A percentile compares a stretch with the other conserved stretches of the same genome.
Evolutionary conservation across 345 rosid species (phyloP).

Genomic region (Populus euphratica): DNA sequence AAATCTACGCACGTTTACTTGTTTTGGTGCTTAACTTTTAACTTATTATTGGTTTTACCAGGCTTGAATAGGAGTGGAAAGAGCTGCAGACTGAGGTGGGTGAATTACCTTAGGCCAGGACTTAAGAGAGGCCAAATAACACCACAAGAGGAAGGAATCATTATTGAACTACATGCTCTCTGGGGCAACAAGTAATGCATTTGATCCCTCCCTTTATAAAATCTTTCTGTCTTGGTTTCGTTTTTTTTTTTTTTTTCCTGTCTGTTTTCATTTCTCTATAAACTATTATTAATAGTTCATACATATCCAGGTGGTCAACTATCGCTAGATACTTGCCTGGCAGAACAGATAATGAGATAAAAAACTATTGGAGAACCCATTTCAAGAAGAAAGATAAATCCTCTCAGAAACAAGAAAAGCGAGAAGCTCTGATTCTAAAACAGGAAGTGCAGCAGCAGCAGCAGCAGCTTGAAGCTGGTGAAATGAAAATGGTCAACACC

Average conservation of each 20-base stretch:
- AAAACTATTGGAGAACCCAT: constrained; percentile 92
- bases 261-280: not conserved
- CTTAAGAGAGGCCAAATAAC: constrained; percentile 77
- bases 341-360: constrained; percentile 90
- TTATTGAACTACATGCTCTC: constrained; percentile 71
- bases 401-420: constrained; percentile 29
- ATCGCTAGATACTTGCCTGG: constrained; percentile 89
- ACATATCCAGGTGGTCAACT: constrained; percentile 66
- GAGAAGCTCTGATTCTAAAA: constrained; percentile 26
- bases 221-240: not conserved
- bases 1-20: too few species aligned
- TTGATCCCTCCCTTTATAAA: not conserved
- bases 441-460: constrained; percentile 24
- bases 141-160: constrained; percentile 81
- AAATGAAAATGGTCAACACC: not conserved
- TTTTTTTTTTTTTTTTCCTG: not conserved
- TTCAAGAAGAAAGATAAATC: constrained; percentile 56
- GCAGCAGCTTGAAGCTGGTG: constrained; percentile 8
- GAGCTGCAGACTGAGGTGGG: constrained; percentile 93
- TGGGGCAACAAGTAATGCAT: constrained; percentile 83
- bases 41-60: not conserved
- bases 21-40: not conserved
- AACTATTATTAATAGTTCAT: not conserved
- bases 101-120: constrained; percentile 85
- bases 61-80: constrained; percentile 59